Percentiles rank a stretch among this genome's conserved stretches.
Conservation (phyloP, 2,329 filamentous ascomycete genomes). For the Trichoderma gracile region DNA sequence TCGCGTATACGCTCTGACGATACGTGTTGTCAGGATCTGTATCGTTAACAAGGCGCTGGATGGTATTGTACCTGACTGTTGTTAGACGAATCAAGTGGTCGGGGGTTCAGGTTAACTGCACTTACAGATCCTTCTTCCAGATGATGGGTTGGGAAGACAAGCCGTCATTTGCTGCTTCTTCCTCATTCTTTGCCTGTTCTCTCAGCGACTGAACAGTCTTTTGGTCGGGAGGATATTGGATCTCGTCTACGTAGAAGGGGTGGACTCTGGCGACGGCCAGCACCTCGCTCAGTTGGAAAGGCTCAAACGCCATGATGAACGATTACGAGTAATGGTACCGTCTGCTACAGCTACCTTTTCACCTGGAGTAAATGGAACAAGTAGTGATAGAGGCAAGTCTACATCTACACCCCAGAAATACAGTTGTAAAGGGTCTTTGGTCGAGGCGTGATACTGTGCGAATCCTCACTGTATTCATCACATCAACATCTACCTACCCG, state of each 20-base stretch:
- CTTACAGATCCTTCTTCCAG: conserved; percentile 33
- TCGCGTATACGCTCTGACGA: conserved; percentile 42
- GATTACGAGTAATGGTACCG: not conserved
- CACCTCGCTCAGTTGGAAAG: conserved; percentile 36
- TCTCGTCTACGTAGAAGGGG: conserved; percentile 38
- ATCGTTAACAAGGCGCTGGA: conserved; percentile 42
- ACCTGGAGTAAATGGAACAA: too few species aligned
- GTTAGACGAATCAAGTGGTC: conserved; percentile 3
- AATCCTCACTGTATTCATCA: not conserved
- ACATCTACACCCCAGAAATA: not conserved
- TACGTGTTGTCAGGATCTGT: conserved; percentile 39
- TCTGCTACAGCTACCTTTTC: too few species aligned
- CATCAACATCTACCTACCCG: too few species aligned
- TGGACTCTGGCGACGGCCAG: conserved; percentile 40
- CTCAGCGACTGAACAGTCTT: conserved; percentile 18
- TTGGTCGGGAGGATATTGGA: conserved; percentile 37
- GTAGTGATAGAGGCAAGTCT: not conserved
- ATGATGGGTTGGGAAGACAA: conserved; percentile 30
- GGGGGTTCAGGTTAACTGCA: not conserved
- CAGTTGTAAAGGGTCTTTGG: too few species aligned
- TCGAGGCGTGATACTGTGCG: not conserved
- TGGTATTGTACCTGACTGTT: conserved; percentile 36
- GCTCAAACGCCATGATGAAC: conserved; percentile 5
- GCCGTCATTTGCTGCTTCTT: not conserved
- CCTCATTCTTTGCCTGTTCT: conserved; percentile 14